Evolutionary conservation across 768 basidiomycete species (phyloP).

Genomic region (Ephemerocybe angulata): DNA sequence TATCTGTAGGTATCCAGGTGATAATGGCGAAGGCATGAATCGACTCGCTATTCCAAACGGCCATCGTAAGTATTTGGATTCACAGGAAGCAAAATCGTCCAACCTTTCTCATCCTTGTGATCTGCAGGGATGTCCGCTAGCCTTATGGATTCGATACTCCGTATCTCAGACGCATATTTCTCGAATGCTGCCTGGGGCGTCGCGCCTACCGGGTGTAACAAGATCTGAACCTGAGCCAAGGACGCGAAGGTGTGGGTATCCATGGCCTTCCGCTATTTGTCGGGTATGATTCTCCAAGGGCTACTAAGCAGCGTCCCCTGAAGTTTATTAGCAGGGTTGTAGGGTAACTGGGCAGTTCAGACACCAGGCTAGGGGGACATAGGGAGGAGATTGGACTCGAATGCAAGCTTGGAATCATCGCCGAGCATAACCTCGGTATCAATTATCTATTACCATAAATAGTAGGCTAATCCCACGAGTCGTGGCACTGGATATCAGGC

Average conservation of each 20-base stretch:
- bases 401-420: background rate
- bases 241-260: conserved; percentile 73
- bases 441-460: too few species aligned
- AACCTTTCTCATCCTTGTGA: conserved; percentile 73
- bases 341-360: too few species aligned
- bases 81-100: conserved; percentile 16
- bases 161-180: conserved; percentile 69
- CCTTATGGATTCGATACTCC: conserved; percentile 66
- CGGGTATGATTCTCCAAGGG: background rate
- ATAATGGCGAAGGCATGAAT: conserved; percentile 75
- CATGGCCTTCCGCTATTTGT: conserved; percentile 38
- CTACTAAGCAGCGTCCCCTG: too few species aligned
- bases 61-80: too few species aligned
- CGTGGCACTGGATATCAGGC: background rate
- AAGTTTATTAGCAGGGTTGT: too few species aligned
- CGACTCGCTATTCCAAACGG: conserved; percentile 40
- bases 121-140: conserved; percentile 83
- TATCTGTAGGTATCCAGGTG: conserved; percentile 80
- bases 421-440: background rate
- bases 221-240: conserved; percentile 79
- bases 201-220: conserved; percentile 81
- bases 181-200: conserved; percentile 71
- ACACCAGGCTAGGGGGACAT: background rate
- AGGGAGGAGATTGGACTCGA: background rate
- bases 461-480: background rate